phyloP scores from a whole-genome alignment of 108 stramenopile genomes.

The Skeletonema tropicum region DNA sequence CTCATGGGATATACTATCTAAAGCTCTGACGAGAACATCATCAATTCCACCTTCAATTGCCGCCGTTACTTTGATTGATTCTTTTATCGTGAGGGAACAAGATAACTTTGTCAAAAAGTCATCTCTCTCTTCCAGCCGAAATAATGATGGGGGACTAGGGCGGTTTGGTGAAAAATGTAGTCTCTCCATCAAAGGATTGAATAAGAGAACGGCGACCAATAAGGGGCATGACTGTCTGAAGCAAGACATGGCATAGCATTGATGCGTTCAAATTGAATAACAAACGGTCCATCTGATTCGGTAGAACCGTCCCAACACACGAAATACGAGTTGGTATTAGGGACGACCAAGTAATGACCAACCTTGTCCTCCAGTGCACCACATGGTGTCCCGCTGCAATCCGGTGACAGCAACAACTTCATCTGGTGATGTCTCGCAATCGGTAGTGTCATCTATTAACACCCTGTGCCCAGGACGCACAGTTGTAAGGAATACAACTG shows the following conservation, averaged over 20 bases:
- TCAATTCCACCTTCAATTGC: slow-evolving; percentile 42
- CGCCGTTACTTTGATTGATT: slow-evolving; percentile 34
- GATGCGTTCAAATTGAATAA: slow-evolving; percentile 35
- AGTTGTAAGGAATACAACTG: slow-evolving; percentile 2
- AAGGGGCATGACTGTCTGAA: slow-evolving; percentile 32
- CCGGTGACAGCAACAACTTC: background rate
- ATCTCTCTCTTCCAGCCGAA: slow-evolving; percentile 14
- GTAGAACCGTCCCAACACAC: slow-evolving; percentile 86
- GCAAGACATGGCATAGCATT: slow-evolving; percentile 3
- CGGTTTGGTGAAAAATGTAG: background rate
- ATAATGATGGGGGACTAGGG: slow-evolving; percentile 15
- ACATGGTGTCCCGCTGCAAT: background rate
- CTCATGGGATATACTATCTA: slow-evolving; percentile 55
- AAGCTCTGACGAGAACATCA: slow-evolving; percentile 56
- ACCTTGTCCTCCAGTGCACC: slow-evolving; percentile 39
- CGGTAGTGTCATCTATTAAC: slow-evolving; percentile 8
- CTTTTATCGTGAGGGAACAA: slow-evolving; percentile 27
- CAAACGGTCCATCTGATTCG: slow-evolving; percentile 49
- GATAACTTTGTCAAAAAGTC: slow-evolving; percentile 14
- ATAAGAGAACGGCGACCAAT: slow-evolving; percentile 19
- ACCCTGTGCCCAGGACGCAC: slow-evolving; percentile 29
- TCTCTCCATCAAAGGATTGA: background rate
- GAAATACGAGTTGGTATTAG: slow-evolving; percentile 46
- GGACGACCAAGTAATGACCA: slow-evolving; percentile 58
- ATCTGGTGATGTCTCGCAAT: background rate